Evolutionary conservation across 2,329 filamentous ascomycete genomes (phyloP), one percentile per base, ranked within the genome.

Genomic region (Epichloe sibirici): DNA sequence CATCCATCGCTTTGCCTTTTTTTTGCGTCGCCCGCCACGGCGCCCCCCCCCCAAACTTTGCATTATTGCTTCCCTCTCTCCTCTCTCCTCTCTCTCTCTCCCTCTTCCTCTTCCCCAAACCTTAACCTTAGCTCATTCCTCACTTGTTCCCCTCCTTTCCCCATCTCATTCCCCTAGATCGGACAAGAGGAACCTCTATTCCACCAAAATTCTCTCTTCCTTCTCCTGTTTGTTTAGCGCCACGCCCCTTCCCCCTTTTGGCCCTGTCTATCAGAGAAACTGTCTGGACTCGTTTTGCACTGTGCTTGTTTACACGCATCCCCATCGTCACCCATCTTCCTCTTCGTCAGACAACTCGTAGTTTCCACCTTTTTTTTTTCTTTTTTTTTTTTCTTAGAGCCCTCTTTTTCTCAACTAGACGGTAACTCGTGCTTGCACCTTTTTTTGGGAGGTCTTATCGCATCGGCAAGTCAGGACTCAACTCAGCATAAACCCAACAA

Each of bases 21-120:
- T 17, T 17, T 43, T 43, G 12, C 40, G 8, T 43, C 21, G 21
- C 40, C 40, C 40, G 40, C 40, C 40, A 43, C 40, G 17, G n/a
- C 17, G 40, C 23, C 17, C 17, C 17, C 17, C 17, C 17, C 17
- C 44, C 21, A 42, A 37, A 28, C 39, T 48, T 54, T 49, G 28
- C 52, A 37, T 17, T 31, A 45, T 54, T 21, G 53, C 34, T 44
- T 52, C 45, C 49, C 42, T 53, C 54, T 59, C 53, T 49, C 55
- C 55, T 58, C 48, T 48, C 53, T 58, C 55, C 58, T 59, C 21
- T 8, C 17, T n/a, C 38, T 40, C 17, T 21, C 17, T 21, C 17
- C 17, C 15, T 31, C 28, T 31, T 31, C 28, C 28, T 12, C 17
- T 44, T 13, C 23, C 42, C 21, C 42, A 12, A 21, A 15, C 21